Conservation (phyloP, 306 rosid species). For the Cucurbita maxima region DNA sequence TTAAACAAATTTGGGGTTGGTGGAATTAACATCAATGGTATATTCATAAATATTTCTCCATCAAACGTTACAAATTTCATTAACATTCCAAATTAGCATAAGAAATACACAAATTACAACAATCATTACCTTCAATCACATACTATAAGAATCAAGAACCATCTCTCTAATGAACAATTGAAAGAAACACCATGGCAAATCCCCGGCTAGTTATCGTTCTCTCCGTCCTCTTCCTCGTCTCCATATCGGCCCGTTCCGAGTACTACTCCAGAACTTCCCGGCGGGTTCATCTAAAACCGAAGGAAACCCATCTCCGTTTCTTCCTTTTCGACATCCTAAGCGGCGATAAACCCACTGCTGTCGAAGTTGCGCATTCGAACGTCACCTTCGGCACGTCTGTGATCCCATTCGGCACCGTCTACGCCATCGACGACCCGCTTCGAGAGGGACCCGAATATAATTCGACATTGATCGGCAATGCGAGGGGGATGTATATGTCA, state of each 20-base stretch:
- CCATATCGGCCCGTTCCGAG: slow-evolving; percentile 7
- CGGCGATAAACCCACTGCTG: slow-evolving; percentile 14
- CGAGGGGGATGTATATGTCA: slow-evolving; percentile 23
- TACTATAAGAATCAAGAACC: neutral
- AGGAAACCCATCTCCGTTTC: slow-evolving; percentile 26
- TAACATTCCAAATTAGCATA: neutral
- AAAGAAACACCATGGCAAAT: neutral
- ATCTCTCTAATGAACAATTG: neutral
- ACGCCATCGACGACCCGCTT: slow-evolving; percentile 19
- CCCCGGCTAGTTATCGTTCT: neutral
- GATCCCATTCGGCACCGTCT: slow-evolving; percentile 20
- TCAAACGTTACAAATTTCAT: neutral
- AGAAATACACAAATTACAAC: neutral
- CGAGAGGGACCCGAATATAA: slow-evolving; percentile 19
- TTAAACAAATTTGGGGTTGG: neutral
- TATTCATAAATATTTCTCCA: neutral
- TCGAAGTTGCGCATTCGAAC: slow-evolving; percentile 14
- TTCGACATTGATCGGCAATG: slow-evolving; percentile 23
- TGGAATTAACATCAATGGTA: neutral
- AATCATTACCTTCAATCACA: neutral
- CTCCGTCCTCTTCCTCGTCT: neutral
- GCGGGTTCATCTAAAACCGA: slow-evolving; percentile 6
- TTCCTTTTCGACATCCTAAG: slow-evolving; percentile 33
- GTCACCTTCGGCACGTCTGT: slow-evolving; percentile 1
- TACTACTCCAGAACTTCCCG: slow-evolving; percentile 9